Evolutionary conservation across 139 green algal species (phyloP).

Genomic region (Limnomonas spitsbergensis): DNA sequence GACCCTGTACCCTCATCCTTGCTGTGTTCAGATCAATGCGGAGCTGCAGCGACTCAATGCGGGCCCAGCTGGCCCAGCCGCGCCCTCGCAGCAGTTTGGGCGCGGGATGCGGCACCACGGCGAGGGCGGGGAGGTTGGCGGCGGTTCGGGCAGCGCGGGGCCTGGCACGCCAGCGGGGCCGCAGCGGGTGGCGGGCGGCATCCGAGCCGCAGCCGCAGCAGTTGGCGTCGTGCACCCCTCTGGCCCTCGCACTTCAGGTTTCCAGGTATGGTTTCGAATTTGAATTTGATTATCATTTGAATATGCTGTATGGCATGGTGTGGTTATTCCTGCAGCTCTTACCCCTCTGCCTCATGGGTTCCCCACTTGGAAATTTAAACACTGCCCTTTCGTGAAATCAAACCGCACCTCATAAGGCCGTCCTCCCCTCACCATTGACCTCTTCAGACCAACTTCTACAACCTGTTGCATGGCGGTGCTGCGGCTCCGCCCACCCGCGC

Average conservation of each 20-base stretch:
- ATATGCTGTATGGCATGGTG: too few species aligned
- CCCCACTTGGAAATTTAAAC: too few species aligned
- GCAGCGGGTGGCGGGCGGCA: too few species aligned
- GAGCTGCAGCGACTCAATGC: not conserved
- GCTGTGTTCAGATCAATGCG: slow-evolving; percentile 4
- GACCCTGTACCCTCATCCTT: too few species aligned
- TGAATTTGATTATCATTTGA: too few species aligned
- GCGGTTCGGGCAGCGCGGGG: not conserved
- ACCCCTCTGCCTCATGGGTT: too few species aligned
- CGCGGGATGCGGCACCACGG: not conserved
- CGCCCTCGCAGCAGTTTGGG: too few species aligned
- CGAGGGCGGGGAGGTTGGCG: not conserved
- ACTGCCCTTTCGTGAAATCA: too few species aligned
- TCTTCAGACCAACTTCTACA: not conserved
- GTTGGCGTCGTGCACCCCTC: not conserved
- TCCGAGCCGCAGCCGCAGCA: not conserved
- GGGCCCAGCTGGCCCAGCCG: not conserved
- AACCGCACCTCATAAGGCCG: not conserved
- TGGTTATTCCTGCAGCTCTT: too few species aligned
- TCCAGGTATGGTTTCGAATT: too few species aligned
- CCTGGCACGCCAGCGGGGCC: not conserved
- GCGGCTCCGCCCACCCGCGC: not conserved
- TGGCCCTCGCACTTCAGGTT: not conserved
- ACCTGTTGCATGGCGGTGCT: not conserved
- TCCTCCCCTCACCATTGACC: not conserved